Evolutionary conservation across 2,329 filamentous ascomycete genomes (phyloP).

Genomic region (Cryphonectria carpinicola): DNA sequence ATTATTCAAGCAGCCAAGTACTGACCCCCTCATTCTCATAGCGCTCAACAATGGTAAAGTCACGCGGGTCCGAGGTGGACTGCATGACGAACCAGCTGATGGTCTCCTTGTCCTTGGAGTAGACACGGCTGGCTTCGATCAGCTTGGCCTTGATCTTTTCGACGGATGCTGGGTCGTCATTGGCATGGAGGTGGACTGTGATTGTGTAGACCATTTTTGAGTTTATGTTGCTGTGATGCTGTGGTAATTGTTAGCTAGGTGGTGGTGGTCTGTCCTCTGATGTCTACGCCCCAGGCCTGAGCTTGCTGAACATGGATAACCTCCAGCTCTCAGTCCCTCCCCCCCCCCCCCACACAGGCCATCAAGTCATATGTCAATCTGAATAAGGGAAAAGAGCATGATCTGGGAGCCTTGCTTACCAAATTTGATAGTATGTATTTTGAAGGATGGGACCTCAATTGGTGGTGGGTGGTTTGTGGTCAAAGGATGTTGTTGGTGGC

Average conservation of each 20-base stretch:
- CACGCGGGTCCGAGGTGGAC: constrained; percentile 66
- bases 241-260: background rate
- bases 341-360: background rate
- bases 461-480: background rate
- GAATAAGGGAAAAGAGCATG: background rate
- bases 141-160: constrained; percentile 72
- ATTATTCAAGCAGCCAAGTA: constrained; percentile 23
- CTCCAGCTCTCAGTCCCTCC: background rate
- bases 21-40: constrained; percentile 68
- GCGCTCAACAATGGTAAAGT: constrained; percentile 77
- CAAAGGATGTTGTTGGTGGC: background rate
- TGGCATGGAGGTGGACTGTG: constrained; percentile 71
- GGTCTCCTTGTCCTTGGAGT: constrained; percentile 73
- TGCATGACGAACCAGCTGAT: constrained; percentile 79
- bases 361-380: background rate
- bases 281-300: background rate
- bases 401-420: background rate
- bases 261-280: constrained; percentile 1
- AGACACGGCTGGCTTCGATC: constrained; percentile 73
- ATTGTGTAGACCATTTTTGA: constrained; percentile 69
- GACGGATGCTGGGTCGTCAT: constrained; percentile 66
- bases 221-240: constrained; percentile 15
- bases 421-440: background rate
- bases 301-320: background rate
- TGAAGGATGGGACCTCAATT: background rate